Conservation (phyloP, 306 rosid genomes). For the Vicia sativa region DNA sequence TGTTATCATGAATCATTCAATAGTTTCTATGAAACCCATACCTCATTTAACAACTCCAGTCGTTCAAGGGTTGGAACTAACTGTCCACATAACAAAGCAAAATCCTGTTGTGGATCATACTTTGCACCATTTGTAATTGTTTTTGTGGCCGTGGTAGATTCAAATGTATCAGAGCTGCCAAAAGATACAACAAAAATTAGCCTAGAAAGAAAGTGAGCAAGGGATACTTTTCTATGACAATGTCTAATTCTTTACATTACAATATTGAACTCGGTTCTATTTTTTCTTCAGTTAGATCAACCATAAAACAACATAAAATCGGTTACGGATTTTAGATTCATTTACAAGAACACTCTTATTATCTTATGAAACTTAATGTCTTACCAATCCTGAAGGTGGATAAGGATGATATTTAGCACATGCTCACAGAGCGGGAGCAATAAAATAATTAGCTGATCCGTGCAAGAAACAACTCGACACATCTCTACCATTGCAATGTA, state of each 20-base stretch:
- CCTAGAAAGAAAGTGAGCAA: conserved; percentile 5
- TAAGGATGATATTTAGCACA: conserved; percentile 71
- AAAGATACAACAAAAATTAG: conserved; percentile 31
- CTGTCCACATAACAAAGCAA: conserved; percentile 58
- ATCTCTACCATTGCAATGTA: conserved; percentile 89
- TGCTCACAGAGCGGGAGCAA: conserved; percentile 79
- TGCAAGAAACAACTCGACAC: conserved; percentile 82
- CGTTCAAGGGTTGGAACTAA: conserved; percentile 77
- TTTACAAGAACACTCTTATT: conserved; percentile 11
- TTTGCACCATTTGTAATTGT: conserved; percentile 56
- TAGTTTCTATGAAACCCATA: conserved; percentile 34
- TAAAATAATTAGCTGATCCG: conserved; percentile 69
- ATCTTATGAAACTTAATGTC: conserved; percentile 28
- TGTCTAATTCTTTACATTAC: conserved; percentile 17
- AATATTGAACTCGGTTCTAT: neutral
- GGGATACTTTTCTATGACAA: neutral
- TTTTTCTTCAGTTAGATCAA: neutral
- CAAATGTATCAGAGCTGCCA: conserved; percentile 56
- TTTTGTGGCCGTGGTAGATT: conserved; percentile 46
- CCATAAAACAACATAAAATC: neutral
- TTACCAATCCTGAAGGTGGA: conserved; percentile 86
- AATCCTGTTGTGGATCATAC: conserved; percentile 55
- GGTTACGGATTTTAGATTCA: conserved; percentile 8
- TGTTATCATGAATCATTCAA: neutral
- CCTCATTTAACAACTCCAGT: conserved; percentile 87